Evolutionary conservation across 2,329 filamentous ascomycete genomes (phyloP).

Genomic region (Fusarium stilboides): DNA sequence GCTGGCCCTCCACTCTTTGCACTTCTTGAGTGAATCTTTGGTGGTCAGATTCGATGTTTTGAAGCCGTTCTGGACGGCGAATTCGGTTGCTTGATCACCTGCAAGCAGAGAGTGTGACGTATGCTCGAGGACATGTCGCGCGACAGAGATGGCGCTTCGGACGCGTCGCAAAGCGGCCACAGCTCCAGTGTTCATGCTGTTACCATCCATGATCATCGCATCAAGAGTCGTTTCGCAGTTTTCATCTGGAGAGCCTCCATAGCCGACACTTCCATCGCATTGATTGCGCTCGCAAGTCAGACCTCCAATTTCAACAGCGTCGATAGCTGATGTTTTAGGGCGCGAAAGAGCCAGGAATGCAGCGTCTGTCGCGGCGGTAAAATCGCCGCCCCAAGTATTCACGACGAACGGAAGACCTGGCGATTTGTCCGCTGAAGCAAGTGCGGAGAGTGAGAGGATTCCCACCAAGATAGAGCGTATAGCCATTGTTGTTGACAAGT

Average conservation of each 20-base stretch:
- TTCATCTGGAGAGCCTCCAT: slow-evolving; percentile 69
- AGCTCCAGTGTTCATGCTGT: slow-evolving; percentile 67
- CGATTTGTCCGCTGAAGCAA: slow-evolving; percentile 46
- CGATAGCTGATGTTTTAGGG: slow-evolving; percentile 58
- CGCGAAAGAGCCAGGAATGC: slow-evolving; percentile 59
- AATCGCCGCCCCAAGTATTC: slow-evolving; percentile 70
- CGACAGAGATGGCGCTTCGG: slow-evolving; percentile 64
- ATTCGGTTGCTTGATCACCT: slow-evolving; percentile 68
- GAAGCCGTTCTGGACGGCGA: slow-evolving; percentile 68
- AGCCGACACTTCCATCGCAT: slow-evolving; percentile 70
- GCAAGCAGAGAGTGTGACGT: slow-evolving; percentile 67
- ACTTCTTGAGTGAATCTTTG: slow-evolving; percentile 56
- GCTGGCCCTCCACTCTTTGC: slow-evolving; percentile 59
- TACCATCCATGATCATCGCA: slow-evolving; percentile 72
- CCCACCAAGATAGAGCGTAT: slow-evolving; percentile 6
- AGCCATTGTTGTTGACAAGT: slow-evolving; percentile 20
- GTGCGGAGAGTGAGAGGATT: slow-evolving; percentile 30
- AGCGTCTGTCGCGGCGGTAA: slow-evolving; percentile 66
- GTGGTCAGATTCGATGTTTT: slow-evolving; percentile 61
- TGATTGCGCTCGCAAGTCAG: slow-evolving; percentile 66
- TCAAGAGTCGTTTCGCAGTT: slow-evolving; percentile 71
- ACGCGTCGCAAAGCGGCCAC: slow-evolving; percentile 67
- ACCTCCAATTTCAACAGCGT: slow-evolving; percentile 68
- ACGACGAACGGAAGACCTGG: slow-evolving; percentile 65
- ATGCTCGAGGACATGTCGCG: slow-evolving; percentile 65